These are phyloP conservation scores for Chaetomiaceae sp. DNA, from an alignment of 2,329 filamentous ascomycete species.

Conservation along the genomic window DNA sequence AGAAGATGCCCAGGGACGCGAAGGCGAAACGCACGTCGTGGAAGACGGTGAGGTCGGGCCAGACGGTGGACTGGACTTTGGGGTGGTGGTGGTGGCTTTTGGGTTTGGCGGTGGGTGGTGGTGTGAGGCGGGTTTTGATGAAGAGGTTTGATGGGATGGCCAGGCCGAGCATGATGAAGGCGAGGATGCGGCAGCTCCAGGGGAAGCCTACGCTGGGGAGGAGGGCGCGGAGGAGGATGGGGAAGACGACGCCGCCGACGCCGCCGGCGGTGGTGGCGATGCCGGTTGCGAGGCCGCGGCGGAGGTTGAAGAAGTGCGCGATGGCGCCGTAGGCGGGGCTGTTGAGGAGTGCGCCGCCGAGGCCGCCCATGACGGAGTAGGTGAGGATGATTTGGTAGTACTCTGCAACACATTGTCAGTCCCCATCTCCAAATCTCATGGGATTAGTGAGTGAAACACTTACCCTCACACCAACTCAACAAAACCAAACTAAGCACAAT, in stretches of 20 bases:
- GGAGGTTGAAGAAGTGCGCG: constrained; percentile 72
- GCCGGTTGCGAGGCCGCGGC: constrained; percentile 74
- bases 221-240: constrained; percentile 43
- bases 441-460: too few species aligned
- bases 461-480: constrained; percentile 61
- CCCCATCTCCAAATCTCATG: not conserved
- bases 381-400: constrained; percentile 80
- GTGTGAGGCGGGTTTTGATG: constrained; percentile 51
- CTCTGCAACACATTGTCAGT: constrained; percentile 32
- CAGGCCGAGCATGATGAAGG: constrained; percentile 46
- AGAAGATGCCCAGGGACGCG: constrained; percentile 60
- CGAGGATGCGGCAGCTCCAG: constrained; percentile 48
- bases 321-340: constrained; percentile 71
- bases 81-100: constrained; percentile 33
- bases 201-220: constrained; percentile 45
- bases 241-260: constrained; percentile 64
- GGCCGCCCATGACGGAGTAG: constrained; percentile 68
- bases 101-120: too few species aligned
- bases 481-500: constrained; percentile 60
- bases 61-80: constrained; percentile 33
- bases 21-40: constrained; percentile 55
- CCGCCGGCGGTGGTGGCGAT: constrained; percentile 71
- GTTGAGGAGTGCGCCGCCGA: constrained; percentile 71
- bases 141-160: constrained; percentile 45
- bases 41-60: constrained; percentile 61